Evolutionary conservation across 2,329 filamentous ascomycete genomes (phyloP), one percentile per base, ranked within the genome.

Genomic region (Penicillium oxalicum): DNA sequence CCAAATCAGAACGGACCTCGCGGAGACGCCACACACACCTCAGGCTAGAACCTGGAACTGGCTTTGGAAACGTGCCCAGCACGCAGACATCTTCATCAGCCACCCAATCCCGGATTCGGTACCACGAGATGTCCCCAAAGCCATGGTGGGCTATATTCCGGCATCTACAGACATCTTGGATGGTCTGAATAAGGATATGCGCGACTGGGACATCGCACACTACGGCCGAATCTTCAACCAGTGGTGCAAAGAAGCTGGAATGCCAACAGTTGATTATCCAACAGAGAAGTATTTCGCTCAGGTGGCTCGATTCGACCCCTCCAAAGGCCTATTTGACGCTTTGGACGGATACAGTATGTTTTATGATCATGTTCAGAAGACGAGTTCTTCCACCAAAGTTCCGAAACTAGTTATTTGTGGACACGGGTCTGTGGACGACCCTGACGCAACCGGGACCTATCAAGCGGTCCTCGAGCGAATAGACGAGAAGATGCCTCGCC

Each of bases 21-120:
- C 83, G 9, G 77, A 77, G 45, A 71, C 77, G 42, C 65, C 76
- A 2, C 81, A 77, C 1, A 81, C 80, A 4, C 82, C 86, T 0
- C 85, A 88, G 55, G 77, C 78, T 4, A 81, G 86, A 53, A 81
- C 86, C 6, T 91, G 87, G 86, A 71, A 78, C 29, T 90, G 83
- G 72, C 70, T 91, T 6, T 90, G 84, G 83, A 71, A 79, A 41
- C 81, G 81, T 54, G 84, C 88, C 59, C 75, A 83, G 60, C 69
- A 78, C 8, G 81, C 84, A n/a, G 87, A 91, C 66, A 72, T 89
- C 64, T 90, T 91, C 67, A 83, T 91, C 66, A 87, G 83, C 59
- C 87, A 91, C 58, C 87, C 87, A 0, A 84, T 90, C 38, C 79
- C 79, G 28, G 75, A 77, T 18, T 90, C 90, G 58, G 83, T 90